Conservation (phyloP, 2,329 filamentous ascomycete genomes). For the Didymella arachidicola region DNA sequence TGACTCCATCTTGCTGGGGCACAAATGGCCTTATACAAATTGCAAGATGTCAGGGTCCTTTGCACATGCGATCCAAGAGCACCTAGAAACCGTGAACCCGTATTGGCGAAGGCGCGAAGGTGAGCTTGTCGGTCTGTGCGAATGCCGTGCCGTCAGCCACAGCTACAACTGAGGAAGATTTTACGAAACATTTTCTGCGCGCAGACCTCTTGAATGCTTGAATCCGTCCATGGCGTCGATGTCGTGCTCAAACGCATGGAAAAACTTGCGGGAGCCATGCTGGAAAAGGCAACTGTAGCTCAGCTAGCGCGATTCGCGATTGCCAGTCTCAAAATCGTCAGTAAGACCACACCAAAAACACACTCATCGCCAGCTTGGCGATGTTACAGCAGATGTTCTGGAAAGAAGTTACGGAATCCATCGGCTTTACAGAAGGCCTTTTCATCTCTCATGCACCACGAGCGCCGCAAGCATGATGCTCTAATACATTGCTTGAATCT, state of each 20-base stretch:
- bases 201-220: conserved; percentile 15
- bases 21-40: conserved; percentile 13
- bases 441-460: neutral
- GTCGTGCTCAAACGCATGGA: conserved; percentile 15
- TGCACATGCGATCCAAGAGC: conserved; percentile 15
- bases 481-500: neutral
- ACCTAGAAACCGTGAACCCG: conserved; percentile 5
- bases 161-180: conserved; percentile 13
- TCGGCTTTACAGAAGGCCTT: conserved; percentile 2
- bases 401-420: conserved; percentile 6
- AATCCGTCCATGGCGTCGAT: conserved; percentile 16
- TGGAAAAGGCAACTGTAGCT: conserved; percentile 5
- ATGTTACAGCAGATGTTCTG: conserved; percentile 2
- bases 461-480: neutral
- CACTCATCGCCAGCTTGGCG: conserved; percentile 12
- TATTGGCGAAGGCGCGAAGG: conserved; percentile 7
- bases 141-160: conserved; percentile 16
- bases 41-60: conserved; percentile 2
- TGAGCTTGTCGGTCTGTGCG: conserved; percentile 13
- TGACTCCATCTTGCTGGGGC: conserved; percentile 14
- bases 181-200: conserved; percentile 19
- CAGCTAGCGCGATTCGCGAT: conserved; percentile 18
- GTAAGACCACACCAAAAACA: conserved; percentile 14
- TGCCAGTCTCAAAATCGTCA: conserved; percentile 4
- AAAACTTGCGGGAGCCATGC: conserved; percentile 15